Base-by-base conservation (phyloP, 371 early-diverging fungal species). In the Mortierella sp. region DNA sequence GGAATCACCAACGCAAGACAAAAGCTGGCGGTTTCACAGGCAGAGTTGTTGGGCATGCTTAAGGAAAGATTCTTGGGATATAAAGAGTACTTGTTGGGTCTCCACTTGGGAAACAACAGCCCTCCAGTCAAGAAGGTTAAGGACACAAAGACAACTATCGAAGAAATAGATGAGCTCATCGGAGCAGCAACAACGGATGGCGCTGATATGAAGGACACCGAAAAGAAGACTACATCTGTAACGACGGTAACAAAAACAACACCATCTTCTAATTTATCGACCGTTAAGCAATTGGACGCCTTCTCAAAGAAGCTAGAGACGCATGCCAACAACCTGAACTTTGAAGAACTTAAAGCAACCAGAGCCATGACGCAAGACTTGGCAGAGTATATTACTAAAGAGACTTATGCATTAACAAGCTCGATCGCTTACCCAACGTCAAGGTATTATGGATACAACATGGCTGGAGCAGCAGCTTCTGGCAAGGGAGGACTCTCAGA, bases 381-480 rank as follows among this genome's bases (percentile, higher is more conserved):
- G 59, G 81, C 81, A 28, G 81, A 80, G 43, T 80, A 80, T 51
- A 80, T 80, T 54, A 80, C 81, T 53, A 80, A 80, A 64, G 81
- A 80, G 65, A 80, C 81, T 2, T 80, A 80, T 64, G 64, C 81
- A 8, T 45, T 75, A 23, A 67, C 81, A 19, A 66, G 67, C 23
- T 80, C 81, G 29, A 61, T 80, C 17, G 81, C 81, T 4, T 80
- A 80, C 58, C 75, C 81, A 3, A 75, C 75, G 29, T 67, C 71
- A 4, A 47, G 81, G 43, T 80, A 80, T 61, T 75, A 80, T 61
- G 81, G 81, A 28, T 74, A 80, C 61, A 80, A 80, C 60, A 60
- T 75, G 0, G 67, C 68, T 1, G 75, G 75, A 0, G 75, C 80
- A 0, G 70, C 74, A 7, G 74, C 71, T 0, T 63, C 73, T 32